These are phyloP conservation scores for Diddensiella santjacobensis DNA, from an alignment of 805 yeast genomes.

Conservation along the genomic window DNA sequence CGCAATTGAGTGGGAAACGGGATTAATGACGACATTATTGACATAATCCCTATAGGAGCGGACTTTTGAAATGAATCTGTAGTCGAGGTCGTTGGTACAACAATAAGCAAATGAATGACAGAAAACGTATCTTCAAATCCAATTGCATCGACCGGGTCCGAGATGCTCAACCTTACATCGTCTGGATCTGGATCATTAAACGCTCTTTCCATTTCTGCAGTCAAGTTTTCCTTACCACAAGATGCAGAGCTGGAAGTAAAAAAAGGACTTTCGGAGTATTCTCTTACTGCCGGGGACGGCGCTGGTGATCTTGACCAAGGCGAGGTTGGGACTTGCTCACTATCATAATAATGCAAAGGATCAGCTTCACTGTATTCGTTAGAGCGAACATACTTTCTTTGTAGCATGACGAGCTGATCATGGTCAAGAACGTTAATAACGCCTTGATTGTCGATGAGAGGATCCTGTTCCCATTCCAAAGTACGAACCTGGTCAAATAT, in stretches of 20 bases:
- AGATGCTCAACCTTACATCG: not conserved
- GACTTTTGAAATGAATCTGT: slow-evolving; percentile 8
- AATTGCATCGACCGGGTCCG: slow-evolving; percentile 28
- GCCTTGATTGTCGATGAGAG: slow-evolving; percentile 31
- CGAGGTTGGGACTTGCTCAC: slow-evolving; percentile 28
- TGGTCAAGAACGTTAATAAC: slow-evolving; percentile 26
- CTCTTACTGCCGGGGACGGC: slow-evolving; percentile 31
- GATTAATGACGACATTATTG: slow-evolving; percentile 30
- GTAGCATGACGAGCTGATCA: slow-evolving; percentile 26
- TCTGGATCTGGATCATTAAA: slow-evolving; percentile 23
- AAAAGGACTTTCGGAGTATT: slow-evolving; percentile 28
- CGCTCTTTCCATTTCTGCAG: slow-evolving; percentile 22
- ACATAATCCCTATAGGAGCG: slow-evolving; percentile 33
- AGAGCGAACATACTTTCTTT: slow-evolving; percentile 26
- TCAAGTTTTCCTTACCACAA: not conserved
- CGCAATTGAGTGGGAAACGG: slow-evolving; percentile 31
- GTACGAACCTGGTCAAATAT: slow-evolving; percentile 24
- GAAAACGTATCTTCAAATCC: slow-evolving; percentile 32
- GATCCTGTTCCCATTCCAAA: slow-evolving; percentile 30
- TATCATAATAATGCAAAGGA: slow-evolving; percentile 23
- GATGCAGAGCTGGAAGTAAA: slow-evolving; percentile 18
- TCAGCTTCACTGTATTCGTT: not conserved
- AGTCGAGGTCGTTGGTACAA: slow-evolving; percentile 23
- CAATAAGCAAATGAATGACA: slow-evolving; percentile 30
- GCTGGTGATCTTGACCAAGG: slow-evolving; percentile 34